Conservation (phyloP, 192 early-diverging fungal genomes). For the Helicostylum pulchrum region DNA sequence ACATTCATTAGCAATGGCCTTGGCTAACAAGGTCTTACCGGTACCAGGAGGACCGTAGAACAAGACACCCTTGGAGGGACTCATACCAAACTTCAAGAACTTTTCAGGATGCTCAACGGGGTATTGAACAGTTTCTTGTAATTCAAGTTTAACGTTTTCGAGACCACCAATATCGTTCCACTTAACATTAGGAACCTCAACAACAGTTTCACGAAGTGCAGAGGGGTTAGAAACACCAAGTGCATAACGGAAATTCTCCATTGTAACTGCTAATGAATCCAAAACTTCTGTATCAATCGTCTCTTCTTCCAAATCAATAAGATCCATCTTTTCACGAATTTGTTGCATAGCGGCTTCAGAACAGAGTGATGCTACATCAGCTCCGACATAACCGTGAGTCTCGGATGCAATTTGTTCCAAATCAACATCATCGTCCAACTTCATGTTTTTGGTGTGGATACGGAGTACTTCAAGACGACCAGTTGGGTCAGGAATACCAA, state of each 20-base stretch:
- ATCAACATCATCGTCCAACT: slow-evolving; percentile 95
- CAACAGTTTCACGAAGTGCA: slow-evolving; percentile 96
- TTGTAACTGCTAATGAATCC: slow-evolving; percentile 91
- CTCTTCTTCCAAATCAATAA: slow-evolving; percentile 97
- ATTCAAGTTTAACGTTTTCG: slow-evolving; percentile 96
- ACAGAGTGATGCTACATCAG: slow-evolving; percentile 95
- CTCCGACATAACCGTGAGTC: slow-evolving; percentile 97
- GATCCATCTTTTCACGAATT: slow-evolving; percentile 99
- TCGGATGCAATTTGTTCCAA: slow-evolving; percentile 95
- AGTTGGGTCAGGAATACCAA: slow-evolving; percentile 98
- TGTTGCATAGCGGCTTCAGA: slow-evolving; percentile 99
- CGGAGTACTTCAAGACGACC: slow-evolving; percentile 97
- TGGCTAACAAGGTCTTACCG: slow-evolving; percentile 97
- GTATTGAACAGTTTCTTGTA: slow-evolving; percentile 98
- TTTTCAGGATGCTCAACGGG: slow-evolving; percentile 99
- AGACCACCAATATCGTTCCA: slow-evolving; percentile 98
- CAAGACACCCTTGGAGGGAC: slow-evolving; percentile 93
- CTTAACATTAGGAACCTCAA: slow-evolving; percentile 91
- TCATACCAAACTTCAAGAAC: slow-evolving; percentile 99
- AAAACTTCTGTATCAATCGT: slow-evolving; percentile 97
- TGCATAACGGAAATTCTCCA: slow-evolving; percentile 96
- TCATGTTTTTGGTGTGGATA: slow-evolving; percentile 99
- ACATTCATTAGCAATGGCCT: slow-evolving; percentile 99
- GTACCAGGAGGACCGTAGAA: slow-evolving; percentile 99
- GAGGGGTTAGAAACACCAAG: slow-evolving; percentile 94